Evolutionary conservation across 2,329 filamentous ascomycete species (phyloP).

Genomic region (Neofusicoccum cordaticola): DNA sequence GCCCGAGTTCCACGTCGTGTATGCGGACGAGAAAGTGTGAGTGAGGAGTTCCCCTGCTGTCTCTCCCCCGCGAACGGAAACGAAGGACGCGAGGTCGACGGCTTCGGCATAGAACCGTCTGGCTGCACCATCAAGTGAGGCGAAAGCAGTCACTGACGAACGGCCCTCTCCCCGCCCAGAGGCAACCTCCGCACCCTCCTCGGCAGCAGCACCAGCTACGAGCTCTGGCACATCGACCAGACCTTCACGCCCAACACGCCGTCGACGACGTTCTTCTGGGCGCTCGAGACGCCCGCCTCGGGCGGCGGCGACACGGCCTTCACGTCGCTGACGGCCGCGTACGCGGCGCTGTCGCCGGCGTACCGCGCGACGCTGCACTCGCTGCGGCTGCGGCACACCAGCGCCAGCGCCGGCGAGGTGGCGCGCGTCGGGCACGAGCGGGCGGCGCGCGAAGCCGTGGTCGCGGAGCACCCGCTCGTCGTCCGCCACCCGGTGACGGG

Average conservation of each 20-base stretch:
- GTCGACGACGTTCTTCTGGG: not conserved
- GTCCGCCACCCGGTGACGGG: not conserved
- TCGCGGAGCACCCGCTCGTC: not conserved
- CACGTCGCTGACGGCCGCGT: not conserved
- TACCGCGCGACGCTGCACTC: conserved; percentile 17
- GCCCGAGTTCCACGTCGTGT: conserved; percentile 10
- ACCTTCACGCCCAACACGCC: conserved; percentile 7
- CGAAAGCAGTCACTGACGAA: not conserved
- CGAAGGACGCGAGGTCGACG: no score
- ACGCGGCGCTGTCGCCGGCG: conserved; percentile 16
- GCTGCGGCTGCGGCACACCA: not conserved
- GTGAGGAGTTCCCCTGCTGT: not conserved
- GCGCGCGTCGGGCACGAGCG: not conserved
- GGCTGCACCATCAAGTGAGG: not conserved
- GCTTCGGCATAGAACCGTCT: no score
- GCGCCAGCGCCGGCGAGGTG: conserved; percentile 3
- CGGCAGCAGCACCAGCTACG: not conserved
- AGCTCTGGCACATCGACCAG: conserved; percentile 14
- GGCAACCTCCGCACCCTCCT: conserved; percentile 10
- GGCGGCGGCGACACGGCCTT: conserved; percentile 6
- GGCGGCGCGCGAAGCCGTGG: not conserved
- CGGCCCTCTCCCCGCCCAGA: not conserved
- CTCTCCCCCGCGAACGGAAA: no score
- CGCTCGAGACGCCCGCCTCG: not conserved
- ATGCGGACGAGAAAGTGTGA: conserved; percentile 11